Base-by-base conservation (phyloP, 306 rosid species). In the Prunus padus region DNA sequence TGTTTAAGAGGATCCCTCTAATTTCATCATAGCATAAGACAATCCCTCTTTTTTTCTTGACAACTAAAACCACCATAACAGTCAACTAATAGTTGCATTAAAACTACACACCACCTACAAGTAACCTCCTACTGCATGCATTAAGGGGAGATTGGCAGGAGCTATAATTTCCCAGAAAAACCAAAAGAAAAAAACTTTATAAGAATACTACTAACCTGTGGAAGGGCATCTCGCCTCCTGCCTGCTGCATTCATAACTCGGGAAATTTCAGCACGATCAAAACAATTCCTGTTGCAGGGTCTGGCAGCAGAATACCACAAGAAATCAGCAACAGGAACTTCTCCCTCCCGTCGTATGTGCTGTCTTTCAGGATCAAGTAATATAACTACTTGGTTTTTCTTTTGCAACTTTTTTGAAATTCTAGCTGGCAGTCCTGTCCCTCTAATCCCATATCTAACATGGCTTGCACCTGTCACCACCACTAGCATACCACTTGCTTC, bases 161-260 rank as follows among this genome's bases (percentile, higher is more conserved):
- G 40, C 69, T 20, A 18, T 65, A 47, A 65, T 47, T 37, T 33
- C 15, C 18, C 15, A 0, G 26, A 55, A 55, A 15, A n/a, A 55
- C 25, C 25, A 20, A 65, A 42, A 42, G 26, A 65, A 64, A 66
- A 16, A n/a, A 20, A 26, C 16, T 44, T 22, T 3, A 42, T 44
- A 74, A 64, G 71, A 66, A 82, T 33, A 11, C 37, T 19, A 63
- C 84, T 77, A 69, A 94, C 98, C 98, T 94, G 93, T 71, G 97
- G 98, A 71, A 94, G 98, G 79, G 91, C 96, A 78, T 94, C 98
- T 79, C 98, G 89, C 79, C 77, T 92, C 79, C 89, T 82, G 42
- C 98, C 98, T 45, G 98, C 98, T 47, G 97, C 98, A 86, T 90
- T 94, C 98, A 94, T 94, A 72, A 94, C 95, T 82, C 98, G 86